Conservation (phyloP, 106 monocot genomes). For the Ottelia alismoides region DNA sequence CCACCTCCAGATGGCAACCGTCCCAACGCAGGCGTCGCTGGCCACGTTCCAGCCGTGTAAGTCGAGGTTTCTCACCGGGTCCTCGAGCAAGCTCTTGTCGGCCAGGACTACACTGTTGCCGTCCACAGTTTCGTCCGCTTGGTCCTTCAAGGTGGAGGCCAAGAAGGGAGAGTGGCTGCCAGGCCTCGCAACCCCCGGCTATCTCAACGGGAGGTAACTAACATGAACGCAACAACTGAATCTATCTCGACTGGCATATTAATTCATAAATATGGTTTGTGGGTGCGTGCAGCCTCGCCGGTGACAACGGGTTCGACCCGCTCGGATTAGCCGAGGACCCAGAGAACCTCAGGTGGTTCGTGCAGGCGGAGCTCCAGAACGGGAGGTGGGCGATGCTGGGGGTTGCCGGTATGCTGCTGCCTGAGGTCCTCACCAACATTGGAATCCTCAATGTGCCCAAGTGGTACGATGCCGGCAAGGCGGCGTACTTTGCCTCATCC, state of each 20-base stretch:
- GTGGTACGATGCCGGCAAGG: slow-evolving; percentile 79
- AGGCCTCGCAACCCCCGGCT: too few species aligned
- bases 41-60: slow-evolving; percentile 39
- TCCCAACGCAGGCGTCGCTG: slow-evolving; percentile 54
- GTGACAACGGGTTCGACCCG: slow-evolving; percentile 89
- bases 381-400: too few species aligned
- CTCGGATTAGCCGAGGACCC: too few species aligned
- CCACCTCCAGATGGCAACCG: slow-evolving; percentile 45
- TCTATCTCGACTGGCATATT: too few species aligned
- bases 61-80: slow-evolving; percentile 40
- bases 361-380: too few species aligned
- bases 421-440: too few species aligned
- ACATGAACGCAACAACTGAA: too few species aligned
- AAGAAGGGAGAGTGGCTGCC: too few species aligned
- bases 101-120: not conserved
- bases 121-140: too few species aligned
- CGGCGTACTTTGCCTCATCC: slow-evolving; percentile 78
- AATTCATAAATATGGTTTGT: not conserved
- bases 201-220: too few species aligned
- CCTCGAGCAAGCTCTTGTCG: slow-evolving; percentile 29
- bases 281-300: slow-evolving; percentile 31
- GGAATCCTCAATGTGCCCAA: slow-evolving; percentile 70
- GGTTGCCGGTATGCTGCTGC: too few species aligned
- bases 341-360: too few species aligned
- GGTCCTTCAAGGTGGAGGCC: slow-evolving; percentile 40